phyloP scores from a whole-genome alignment of 164 flowering plant genomes.

The Vitis vinifera region DNA sequence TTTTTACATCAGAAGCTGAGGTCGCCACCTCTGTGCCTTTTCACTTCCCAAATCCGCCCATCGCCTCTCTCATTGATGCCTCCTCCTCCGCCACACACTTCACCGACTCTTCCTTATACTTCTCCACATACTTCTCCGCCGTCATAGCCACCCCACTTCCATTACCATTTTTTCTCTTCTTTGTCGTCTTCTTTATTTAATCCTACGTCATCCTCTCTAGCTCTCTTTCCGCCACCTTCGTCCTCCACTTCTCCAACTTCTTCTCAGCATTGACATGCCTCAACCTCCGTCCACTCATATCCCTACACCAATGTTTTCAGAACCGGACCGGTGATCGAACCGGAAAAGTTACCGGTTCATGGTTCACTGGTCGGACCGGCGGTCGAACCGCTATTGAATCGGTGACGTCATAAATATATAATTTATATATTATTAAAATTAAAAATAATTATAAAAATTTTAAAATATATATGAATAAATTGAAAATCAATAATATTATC shows the following conservation, averaged over 20 bases:
- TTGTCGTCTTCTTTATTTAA: constrained; percentile 68
- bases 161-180: constrained; percentile 38
- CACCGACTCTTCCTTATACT: constrained; percentile 66
- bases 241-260: constrained; percentile 91
- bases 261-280: constrained; percentile 96
- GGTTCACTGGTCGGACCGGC: no score
- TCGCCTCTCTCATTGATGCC: constrained; percentile 52
- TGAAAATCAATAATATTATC: no score
- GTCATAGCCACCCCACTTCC: constrained; percentile 32
- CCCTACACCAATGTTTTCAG: no score
- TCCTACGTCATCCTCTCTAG: constrained; percentile 91
- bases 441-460: no score
- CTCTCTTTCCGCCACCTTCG: constrained; percentile 75
- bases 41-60: constrained; percentile 26
- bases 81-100: constrained; percentile 69
- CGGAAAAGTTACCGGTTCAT: no score
- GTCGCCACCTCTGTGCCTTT: constrained; percentile 40
- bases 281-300: constrained; percentile 93
- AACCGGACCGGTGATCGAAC: no score
- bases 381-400: no score
- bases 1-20: constrained; percentile 40
- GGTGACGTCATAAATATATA: no score
- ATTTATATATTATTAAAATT: no score
- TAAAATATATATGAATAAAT: no score
- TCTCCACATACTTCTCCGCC: constrained; percentile 57